These are phyloP conservation scores for Benincasa hispida DNA, from an alignment of 306 rosid species.

Conservation along the genomic window DNA sequence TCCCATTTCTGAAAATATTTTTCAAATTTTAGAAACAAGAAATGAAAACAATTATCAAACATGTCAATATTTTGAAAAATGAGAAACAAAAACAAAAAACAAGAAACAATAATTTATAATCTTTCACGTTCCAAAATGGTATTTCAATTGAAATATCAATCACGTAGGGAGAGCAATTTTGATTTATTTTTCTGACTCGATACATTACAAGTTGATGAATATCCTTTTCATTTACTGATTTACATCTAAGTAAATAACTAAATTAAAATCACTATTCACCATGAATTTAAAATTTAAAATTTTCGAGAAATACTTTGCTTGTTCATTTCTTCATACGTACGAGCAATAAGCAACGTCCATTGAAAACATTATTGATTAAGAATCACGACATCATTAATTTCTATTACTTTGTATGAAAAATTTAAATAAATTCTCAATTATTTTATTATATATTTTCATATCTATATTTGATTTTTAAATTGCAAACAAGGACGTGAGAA, in stretches of 20 bases:
- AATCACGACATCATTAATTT: background rate
- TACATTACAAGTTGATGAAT: too few relatives aligned
- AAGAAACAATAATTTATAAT: too few relatives aligned
- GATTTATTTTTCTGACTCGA: too few relatives aligned
- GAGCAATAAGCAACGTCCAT: background rate
- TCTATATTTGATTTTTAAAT: background rate
- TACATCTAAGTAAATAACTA: background rate
- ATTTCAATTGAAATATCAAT: too few relatives aligned
- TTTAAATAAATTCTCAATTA: background rate
- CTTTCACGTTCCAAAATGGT: too few relatives aligned
- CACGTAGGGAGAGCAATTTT: too few relatives aligned
- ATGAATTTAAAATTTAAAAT: background rate
- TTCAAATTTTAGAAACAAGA: too few relatives aligned
- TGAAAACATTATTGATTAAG: background rate
- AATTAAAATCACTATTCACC: background rate
- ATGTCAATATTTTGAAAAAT: too few relatives aligned
- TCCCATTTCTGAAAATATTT: too few relatives aligned
- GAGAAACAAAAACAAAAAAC: too few relatives aligned
- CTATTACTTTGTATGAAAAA: background rate
- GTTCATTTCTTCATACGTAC: background rate
- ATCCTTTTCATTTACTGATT: too few relatives aligned
- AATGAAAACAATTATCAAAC: too few relatives aligned
- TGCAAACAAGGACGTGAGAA: background rate
- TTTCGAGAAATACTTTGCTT: background rate
- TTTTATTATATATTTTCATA: background rate